Evolutionary conservation across 2,329 filamentous ascomycete species (phyloP).

Genomic region (Pyrenophora tritici-repentis): DNA sequence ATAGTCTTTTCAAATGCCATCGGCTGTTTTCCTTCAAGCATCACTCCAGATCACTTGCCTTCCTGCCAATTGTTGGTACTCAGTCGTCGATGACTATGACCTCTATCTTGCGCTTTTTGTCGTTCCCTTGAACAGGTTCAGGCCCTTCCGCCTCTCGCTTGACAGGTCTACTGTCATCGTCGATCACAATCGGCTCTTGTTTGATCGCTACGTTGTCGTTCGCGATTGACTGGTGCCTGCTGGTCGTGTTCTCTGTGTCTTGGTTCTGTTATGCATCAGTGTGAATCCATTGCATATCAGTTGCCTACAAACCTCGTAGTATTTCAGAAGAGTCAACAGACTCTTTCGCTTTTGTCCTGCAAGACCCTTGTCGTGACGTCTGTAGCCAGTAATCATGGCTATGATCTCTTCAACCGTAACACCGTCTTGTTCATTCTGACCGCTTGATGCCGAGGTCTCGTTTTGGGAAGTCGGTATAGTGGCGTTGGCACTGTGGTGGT

Average conservation of each 20-base stretch:
- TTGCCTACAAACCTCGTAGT: neutral
- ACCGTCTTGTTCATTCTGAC: neutral
- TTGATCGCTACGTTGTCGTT: too few species aligned
- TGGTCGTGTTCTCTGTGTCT: neutral
- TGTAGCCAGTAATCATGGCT: neutral
- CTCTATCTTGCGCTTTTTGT: conserved; percentile 7
- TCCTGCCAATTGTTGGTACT: neutral
- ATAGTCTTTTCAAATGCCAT: too few species aligned
- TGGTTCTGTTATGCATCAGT: neutral
- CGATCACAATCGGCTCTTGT: neutral
- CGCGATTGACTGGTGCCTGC: neutral
- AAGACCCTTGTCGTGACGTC: neutral
- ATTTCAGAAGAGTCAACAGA: neutral
- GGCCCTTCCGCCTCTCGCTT: neutral
- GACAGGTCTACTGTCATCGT: neutral
- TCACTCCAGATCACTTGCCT: too few species aligned
- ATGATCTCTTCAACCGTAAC: neutral
- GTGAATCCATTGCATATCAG: too few species aligned
- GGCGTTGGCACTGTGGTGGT: too few species aligned
- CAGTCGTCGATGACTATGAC: conserved; percentile 9
- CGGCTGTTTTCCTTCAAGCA: too few species aligned
- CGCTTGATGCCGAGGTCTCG: neutral
- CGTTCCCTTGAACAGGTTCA: neutral
- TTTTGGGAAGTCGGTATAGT: neutral
- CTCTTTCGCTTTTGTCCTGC: neutral